phyloP scores from a whole-genome alignment of 306 rosid species.

The Phaseolus lunatus region DNA sequence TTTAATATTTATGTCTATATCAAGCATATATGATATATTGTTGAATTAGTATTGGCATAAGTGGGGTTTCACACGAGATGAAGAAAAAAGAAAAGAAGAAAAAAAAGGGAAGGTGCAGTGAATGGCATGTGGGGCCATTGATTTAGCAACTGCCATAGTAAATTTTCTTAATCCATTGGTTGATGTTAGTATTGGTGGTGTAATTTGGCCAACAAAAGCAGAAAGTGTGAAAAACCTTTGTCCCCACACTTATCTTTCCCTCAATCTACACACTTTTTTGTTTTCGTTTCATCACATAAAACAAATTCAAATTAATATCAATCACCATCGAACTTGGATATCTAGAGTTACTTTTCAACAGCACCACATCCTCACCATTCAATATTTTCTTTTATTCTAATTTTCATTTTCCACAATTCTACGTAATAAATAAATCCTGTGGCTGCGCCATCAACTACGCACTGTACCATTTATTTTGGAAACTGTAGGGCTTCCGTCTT shows the following conservation, averaged over 20 bases:
- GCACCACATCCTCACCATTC: background rate
- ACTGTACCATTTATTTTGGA: background rate
- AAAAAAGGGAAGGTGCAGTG: background rate
- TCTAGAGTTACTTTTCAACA: background rate
- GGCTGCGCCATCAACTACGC: background rate
- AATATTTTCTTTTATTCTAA: background rate
- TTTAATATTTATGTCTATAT: too few relatives aligned
- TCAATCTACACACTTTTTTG: background rate
- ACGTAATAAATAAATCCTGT: background rate
- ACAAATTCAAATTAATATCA: conserved; percentile 23
- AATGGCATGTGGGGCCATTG: conserved; percentile 6
- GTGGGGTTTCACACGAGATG: conserved; percentile 12
- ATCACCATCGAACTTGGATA: background rate
- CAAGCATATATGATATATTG: too few relatives aligned
- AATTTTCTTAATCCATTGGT: background rate
- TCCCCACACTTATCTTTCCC: conserved; percentile 43
- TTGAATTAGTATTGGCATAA: background rate
- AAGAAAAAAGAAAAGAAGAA: background rate
- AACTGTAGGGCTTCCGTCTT: background rate
- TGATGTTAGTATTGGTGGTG: conserved; percentile 5
- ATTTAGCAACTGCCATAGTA: background rate
- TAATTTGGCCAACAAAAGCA: conserved; percentile 54
- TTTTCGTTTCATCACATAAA: conserved; percentile 28
- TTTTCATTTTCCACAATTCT: background rate
- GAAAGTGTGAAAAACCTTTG: conserved; percentile 45